These are phyloP conservation scores for Rhodamnia argentea DNA, from an alignment of 345 rosid species.

Conservation along the genomic window DNA sequence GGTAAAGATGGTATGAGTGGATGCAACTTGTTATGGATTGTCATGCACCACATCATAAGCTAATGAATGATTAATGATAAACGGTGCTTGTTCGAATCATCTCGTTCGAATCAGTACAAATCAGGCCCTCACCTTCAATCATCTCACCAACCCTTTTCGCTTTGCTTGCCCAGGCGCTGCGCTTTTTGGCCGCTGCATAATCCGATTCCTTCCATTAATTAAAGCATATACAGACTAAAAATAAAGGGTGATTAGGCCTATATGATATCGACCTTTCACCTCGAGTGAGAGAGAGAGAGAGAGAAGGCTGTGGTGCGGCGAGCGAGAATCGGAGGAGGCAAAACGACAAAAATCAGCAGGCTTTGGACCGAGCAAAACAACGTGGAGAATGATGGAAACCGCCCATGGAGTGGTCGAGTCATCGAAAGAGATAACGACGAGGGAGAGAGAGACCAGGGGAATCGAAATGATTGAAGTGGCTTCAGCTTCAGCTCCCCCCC, in stretches of 20 bases:
- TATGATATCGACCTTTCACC: background rate
- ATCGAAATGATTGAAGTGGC: too few relatives aligned
- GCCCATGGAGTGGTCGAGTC: background rate
- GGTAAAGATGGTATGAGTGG: background rate
- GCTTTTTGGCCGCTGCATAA: background rate
- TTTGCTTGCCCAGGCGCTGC: background rate
- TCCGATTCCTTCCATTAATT: background rate
- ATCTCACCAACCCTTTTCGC: background rate
- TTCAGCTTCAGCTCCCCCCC: too few relatives aligned
- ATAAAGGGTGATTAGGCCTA: background rate
- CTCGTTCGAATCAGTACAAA: background rate
- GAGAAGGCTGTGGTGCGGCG: background rate
- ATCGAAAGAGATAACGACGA: background rate
- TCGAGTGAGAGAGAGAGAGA: background rate
- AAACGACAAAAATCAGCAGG: background rate
- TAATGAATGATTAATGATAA: background rate
- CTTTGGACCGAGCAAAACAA: too few relatives aligned
- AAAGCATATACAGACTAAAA: background rate
- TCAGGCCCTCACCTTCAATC: background rate
- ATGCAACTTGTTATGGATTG: background rate
- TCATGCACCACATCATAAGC: background rate
- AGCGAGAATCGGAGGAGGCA: background rate
- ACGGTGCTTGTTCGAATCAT: background rate
- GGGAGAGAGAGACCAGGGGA: background rate
- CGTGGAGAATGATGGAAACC: background rate